Percentiles rank a stretch among this genome's conserved stretches.
Evolutionary conservation across 169 alveolate species (phyloP).

Genomic region (Ophryocystis elektroscirrha): DNA sequence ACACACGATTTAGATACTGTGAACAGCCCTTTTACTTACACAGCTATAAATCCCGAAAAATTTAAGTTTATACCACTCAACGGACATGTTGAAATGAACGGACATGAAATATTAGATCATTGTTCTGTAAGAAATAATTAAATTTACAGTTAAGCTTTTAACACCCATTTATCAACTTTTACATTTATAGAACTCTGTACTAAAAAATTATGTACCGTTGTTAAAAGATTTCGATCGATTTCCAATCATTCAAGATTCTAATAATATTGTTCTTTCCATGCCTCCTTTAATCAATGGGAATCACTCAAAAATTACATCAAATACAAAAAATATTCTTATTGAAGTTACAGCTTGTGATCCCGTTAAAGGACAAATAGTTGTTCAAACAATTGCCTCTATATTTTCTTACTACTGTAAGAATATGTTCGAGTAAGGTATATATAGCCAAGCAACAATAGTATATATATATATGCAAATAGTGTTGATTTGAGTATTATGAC

Average conservation of each 20-base stretch:
- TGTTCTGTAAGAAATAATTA: conserved; percentile 53
- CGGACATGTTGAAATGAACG: conserved; percentile 38
- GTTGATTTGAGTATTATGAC: too few relatives aligned
- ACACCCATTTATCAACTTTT: neutral
- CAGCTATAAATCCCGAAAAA: conserved; percentile 56
- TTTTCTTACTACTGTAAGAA: conserved; percentile 42
- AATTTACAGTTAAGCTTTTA: conserved; percentile 28
- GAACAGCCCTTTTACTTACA: conserved; percentile 62
- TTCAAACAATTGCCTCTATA: conserved; percentile 40
- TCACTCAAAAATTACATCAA: conserved; percentile 70
- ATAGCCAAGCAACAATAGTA: neutral
- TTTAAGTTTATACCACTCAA: conserved; percentile 69
- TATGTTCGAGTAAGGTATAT: conserved; percentile 3
- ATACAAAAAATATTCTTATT: conserved; percentile 73
- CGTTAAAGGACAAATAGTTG: conserved; percentile 42
- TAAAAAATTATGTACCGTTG: conserved; percentile 43
- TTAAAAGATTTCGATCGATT: conserved; percentile 47
- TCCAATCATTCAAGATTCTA: conserved; percentile 73
- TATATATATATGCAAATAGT: neutral
- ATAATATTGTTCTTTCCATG: conserved; percentile 66
- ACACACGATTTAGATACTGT: conserved; percentile 77
- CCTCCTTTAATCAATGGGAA: conserved; percentile 95
- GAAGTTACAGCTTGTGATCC: conserved; percentile 62
- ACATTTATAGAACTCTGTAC: conserved; percentile 12
- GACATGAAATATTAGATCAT: conserved; percentile 41